These are phyloP conservation scores for Ascochyta lentis DNA, from an alignment of 2,329 filamentous ascomycete genomes.

Conservation along the genomic window DNA sequence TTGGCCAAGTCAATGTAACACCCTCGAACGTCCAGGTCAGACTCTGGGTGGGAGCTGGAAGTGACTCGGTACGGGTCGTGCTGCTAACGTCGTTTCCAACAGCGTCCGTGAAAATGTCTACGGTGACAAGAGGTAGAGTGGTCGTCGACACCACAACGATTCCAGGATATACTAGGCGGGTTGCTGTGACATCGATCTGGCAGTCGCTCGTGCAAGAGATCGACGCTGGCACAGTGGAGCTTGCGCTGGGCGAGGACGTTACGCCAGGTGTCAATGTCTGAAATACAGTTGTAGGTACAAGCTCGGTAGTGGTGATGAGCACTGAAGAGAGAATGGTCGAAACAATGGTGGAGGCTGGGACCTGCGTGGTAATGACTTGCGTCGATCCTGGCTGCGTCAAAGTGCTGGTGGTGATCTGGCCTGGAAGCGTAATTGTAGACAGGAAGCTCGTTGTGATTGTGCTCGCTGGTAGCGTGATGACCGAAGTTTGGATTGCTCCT, in stretches of 20 bases:
- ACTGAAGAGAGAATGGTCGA: slow-evolving; percentile 26
- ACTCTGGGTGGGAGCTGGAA: slow-evolving; percentile 21
- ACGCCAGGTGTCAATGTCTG: slow-evolving; percentile 29
- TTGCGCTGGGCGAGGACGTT: slow-evolving; percentile 7
- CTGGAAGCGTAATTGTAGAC: slow-evolving; percentile 31
- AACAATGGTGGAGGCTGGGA: slow-evolving; percentile 34
- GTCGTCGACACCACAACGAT: slow-evolving; percentile 27
- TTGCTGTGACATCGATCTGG: slow-evolving; percentile 43
- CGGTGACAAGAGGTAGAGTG: slow-evolving; percentile 24
- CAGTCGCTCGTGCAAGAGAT: slow-evolving; percentile 37
- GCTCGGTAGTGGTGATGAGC: slow-evolving; percentile 24
- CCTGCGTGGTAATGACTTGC: slow-evolving; percentile 30
- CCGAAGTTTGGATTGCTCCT: slow-evolving; percentile 22
- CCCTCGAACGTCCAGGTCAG: slow-evolving; percentile 39
- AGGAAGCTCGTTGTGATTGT: slow-evolving; percentile 34
- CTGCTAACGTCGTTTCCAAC: slow-evolving; percentile 23
- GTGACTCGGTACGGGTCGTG: slow-evolving; percentile 14
- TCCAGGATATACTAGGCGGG: slow-evolving; percentile 37
- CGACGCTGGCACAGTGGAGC: slow-evolving; percentile 17
- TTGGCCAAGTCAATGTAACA: slow-evolving; percentile 41
- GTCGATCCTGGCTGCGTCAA: slow-evolving; percentile 26
- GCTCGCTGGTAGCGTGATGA: slow-evolving; percentile 29
- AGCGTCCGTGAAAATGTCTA: slow-evolving; percentile 31
- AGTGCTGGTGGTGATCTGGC: slow-evolving; percentile 5
- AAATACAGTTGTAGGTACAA: slow-evolving; percentile 32